Evolutionary conservation across 768 basidiomycete species (phyloP).

Genomic region (Panus rudis): DNA sequence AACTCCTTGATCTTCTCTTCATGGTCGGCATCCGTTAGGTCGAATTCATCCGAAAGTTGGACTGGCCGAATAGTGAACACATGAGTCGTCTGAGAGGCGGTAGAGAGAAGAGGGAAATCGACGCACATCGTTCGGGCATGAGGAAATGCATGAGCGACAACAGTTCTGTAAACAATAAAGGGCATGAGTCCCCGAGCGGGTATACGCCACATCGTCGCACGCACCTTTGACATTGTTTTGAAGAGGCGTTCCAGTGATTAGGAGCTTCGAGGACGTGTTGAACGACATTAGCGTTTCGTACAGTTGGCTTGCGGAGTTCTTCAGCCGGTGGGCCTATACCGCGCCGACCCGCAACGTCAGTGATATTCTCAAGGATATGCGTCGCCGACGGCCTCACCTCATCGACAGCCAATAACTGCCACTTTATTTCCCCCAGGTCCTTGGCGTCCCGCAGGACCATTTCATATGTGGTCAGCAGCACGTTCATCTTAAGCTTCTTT

Average conservation of each 20-base stretch:
- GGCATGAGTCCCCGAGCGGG: constrained; percentile 6
- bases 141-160: constrained; percentile 98
- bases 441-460: constrained; percentile 84
- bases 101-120: constrained; percentile 1
- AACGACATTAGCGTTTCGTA: constrained; percentile 92
- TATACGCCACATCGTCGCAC: constrained; percentile 21
- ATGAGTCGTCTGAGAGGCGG: neutral
- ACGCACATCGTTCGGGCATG: constrained; percentile 94
- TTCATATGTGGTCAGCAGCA: constrained; percentile 95
- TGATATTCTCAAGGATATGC: constrained; percentile 2
- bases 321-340: constrained; percentile 84
- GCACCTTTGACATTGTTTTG: constrained; percentile 98
- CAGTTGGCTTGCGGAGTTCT: constrained; percentile 95
- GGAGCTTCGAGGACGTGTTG: constrained; percentile 82
- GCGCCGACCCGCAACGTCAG: neutral
- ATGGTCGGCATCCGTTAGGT: constrained; percentile 88
- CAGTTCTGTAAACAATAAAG: constrained; percentile 50
- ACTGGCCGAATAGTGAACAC: constrained; percentile 55
- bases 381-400: constrained; percentile 49
- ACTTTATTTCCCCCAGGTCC: constrained; percentile 89
- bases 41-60: constrained; percentile 90
- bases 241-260: constrained; percentile 96
- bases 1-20: constrained; percentile 94
- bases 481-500: constrained; percentile 95
- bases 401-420: constrained; percentile 95